Conservation (phyloP, 176 grass and related monocot genomes). For the Oryza coarctata region DNA sequence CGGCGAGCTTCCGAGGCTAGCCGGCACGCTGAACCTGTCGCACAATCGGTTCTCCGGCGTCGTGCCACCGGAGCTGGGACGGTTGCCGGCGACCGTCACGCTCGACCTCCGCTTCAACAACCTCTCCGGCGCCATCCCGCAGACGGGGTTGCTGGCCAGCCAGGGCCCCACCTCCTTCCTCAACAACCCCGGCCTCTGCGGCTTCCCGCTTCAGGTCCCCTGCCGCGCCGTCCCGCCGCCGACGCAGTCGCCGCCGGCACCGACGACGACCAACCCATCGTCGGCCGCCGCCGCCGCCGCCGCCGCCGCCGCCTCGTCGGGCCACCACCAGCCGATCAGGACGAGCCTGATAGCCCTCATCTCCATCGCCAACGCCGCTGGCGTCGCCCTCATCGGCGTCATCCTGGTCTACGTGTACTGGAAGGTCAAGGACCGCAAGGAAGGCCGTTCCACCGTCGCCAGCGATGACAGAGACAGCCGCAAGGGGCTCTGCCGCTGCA, state of each 20-base stretch:
- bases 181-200: slow-evolving; percentile 78
- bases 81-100: slow-evolving; percentile 65
- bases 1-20: slow-evolving; percentile 57
- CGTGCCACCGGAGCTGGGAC: slow-evolving; percentile 66
- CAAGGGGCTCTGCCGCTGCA: slow-evolving; percentile 29
- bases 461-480: not conserved
- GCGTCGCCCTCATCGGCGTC: slow-evolving; percentile 75
- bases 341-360: slow-evolving; percentile 69
- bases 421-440: slow-evolving; percentile 70
- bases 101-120: slow-evolving; percentile 96
- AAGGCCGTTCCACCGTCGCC: not conserved
- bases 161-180: slow-evolving; percentile 86
- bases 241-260: slow-evolving; percentile 18
- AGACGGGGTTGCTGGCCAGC: slow-evolving; percentile 67
- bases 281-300: not conserved
- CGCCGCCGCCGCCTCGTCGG: not conserved
- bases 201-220: slow-evolving; percentile 89
- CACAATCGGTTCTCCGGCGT: slow-evolving; percentile 65
- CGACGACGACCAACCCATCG: not conserved
- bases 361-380: slow-evolving; percentile 78
- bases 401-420: slow-evolving; percentile 84
- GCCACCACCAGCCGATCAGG: slow-evolving; percentile 28
- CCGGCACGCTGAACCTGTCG: slow-evolving; percentile 73
- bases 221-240: slow-evolving; percentile 65
- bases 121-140: slow-evolving; percentile 90